Evolutionary conservation across 1,284 basidiomycete genomes (phyloP).

Genomic region (Cutaneotrichosporon mucoides): DNA sequence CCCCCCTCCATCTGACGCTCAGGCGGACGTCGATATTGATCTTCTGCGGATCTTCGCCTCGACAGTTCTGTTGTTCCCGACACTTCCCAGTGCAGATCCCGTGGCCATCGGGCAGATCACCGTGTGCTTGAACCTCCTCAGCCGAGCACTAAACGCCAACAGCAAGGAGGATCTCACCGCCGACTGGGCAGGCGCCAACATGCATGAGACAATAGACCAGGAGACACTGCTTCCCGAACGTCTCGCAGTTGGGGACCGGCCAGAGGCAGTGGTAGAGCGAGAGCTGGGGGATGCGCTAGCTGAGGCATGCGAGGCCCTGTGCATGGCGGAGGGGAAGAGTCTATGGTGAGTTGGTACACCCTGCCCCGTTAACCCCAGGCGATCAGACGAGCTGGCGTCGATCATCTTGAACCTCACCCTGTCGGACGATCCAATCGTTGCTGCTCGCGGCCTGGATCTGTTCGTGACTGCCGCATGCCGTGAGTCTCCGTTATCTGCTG

Average conservation of each 20-base stretch:
- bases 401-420: conserved; percentile 21
- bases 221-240: not conserved
- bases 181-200: not conserved
- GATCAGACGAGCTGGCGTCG: conserved; percentile 26
- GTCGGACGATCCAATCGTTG: conserved; percentile 7
- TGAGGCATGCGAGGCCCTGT: conserved; percentile 25
- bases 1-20: not conserved
- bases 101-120: not conserved
- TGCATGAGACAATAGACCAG: not conserved
- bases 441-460: conserved; percentile 25
- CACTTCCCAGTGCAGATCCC: conserved; percentile 3
- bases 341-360: conserved; percentile 21
- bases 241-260: not conserved
- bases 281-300: conserved; percentile 23
- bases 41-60: conserved; percentile 17
- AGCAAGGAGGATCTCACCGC: not conserved
- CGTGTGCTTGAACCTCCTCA: not conserved
- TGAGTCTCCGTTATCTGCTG: conserved; percentile 16
- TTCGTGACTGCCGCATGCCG: conserved; percentile 32
- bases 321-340: conserved; percentile 17
- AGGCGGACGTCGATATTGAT: conserved; percentile 12
- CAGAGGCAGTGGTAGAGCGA: conserved; percentile 2
- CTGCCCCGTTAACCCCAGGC: conserved; percentile 18
- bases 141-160: not conserved
- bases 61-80: conserved; percentile 23